A percentile compares a stretch with the other conserved stretches of the same genome.
Evolutionary conservation across 2,329 filamentous ascomycete genomes (phyloP).

Genomic region (Ophiostoma tasmaniense): DNA sequence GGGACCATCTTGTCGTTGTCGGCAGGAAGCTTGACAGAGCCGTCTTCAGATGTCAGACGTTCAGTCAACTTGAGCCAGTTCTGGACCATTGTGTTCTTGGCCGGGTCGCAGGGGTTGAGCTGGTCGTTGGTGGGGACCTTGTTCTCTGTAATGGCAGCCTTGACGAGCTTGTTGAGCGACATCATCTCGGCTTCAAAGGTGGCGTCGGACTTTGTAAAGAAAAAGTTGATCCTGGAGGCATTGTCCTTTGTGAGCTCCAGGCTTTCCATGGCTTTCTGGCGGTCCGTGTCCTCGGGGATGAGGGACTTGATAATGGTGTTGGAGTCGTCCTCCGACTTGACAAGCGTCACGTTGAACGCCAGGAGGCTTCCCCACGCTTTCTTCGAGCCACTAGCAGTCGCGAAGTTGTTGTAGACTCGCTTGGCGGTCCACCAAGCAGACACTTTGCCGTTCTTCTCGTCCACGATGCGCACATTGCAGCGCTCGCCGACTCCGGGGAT

Average conservation of each 20-base stretch:
- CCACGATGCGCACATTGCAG: slow-evolving; percentile 15
- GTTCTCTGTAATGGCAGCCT: neutral
- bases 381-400: neutral
- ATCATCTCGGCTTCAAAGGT: slow-evolving; percentile 21
- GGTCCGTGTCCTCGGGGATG: slow-evolving; percentile 9
- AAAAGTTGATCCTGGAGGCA: slow-evolving; percentile 14
- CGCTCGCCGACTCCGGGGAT: slow-evolving; percentile 19
- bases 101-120: neutral
- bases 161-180: slow-evolving; percentile 16
- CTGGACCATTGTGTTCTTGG: neutral
- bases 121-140: neutral
- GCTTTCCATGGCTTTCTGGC: neutral
- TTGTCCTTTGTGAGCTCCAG: slow-evolving; percentile 15
- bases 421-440: slow-evolving; percentile 18
- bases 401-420: slow-evolving; percentile 19
- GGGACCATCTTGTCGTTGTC: neutral
- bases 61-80: slow-evolving; percentile 4
- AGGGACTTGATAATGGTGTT: slow-evolving; percentile 11
- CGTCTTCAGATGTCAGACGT: neutral
- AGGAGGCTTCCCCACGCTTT: slow-evolving; percentile 14
- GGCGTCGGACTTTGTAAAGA: slow-evolving; percentile 18
- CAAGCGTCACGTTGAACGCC: slow-evolving; percentile 18
- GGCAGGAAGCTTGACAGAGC: neutral
- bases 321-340: slow-evolving; percentile 4
- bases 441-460: neutral